Base-by-base conservation (phyloP, 495 filamentous ascomycete species). In the Penicillium lagena region DNA sequence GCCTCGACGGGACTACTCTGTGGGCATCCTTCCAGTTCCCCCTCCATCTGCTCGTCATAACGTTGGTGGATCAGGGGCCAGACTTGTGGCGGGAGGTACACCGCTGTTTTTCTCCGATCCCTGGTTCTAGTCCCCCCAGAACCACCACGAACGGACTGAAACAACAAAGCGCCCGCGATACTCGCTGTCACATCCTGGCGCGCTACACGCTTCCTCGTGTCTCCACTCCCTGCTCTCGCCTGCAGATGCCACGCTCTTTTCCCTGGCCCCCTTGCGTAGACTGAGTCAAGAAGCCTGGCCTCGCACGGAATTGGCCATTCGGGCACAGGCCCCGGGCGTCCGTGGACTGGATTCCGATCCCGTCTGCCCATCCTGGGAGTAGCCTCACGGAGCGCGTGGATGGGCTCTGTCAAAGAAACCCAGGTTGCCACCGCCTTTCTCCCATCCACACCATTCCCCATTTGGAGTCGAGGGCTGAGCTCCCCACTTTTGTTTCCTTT, bases 231-330 rank as follows among this genome's bases (percentile, higher is more conserved):
- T 56, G 48, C 40, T 56, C 48, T 47, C 51, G 59, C 46, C 60
- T 62, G 62, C 63, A 70, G 59, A 56, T 63, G 60, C 66, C 64
- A 70, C 63, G 66, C 62, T 63, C 52, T 59, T 38, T 12, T 34
- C 48, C 47, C 43, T 12, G 50, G 28, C 29, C 39, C 54, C 47
- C 52, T 53, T 61, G 52, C 49, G 43, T 39, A 28, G 41, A 12
- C 43, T 22, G 22, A 22, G 2, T 22, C 22, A 22, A 3, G 22
- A 6, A 22, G 22, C 34, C 43, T 34, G 47, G 51, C 29, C 49
- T 47, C 34, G 13, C 42, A 35, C 45, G 29, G 31, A 55, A 58
- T 55, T 49, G 44, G 47, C 41, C 49, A 49, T 45, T 51, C 3
- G 22, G 4, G 15, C 4, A 1, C 15, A 4, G 22, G 22, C 22